Percentiles rank a stretch among this genome's conserved stretches.
phyloP scores from a whole-genome alignment of 129 eudicot species.

The sunflower (Helianthus annuus) region DNA sequence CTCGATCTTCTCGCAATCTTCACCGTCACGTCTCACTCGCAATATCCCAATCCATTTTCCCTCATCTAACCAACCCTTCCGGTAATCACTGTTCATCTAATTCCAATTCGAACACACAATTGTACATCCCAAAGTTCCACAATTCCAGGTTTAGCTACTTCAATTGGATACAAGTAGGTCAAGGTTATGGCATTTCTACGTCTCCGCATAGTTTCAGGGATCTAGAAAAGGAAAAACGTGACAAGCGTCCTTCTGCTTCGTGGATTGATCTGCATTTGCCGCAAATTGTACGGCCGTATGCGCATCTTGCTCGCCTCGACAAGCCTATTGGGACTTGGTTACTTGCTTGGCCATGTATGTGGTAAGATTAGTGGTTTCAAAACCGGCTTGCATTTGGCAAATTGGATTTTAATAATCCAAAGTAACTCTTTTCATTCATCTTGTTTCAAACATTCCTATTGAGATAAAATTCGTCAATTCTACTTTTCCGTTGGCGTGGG shows the following conservation, averaged over 20 bases:
- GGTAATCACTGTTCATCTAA: too few relatives aligned
- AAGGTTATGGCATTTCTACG: conserved; percentile 39
- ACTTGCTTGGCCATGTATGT: conserved; percentile 94
- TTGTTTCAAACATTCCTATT: too few relatives aligned
- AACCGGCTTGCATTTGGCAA: neutral
- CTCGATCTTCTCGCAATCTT: conserved; percentile 33
- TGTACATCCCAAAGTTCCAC: neutral
- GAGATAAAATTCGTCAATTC: too few relatives aligned
- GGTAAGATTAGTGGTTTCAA: conserved; percentile 42
- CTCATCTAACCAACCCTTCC: conserved; percentile 4
- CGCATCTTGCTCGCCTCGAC: conserved; percentile 73
- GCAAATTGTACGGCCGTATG: conserved; percentile 45
- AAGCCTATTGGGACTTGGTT: conserved; percentile 92
- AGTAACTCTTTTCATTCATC: too few relatives aligned
- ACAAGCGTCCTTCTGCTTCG: conserved; percentile 30
- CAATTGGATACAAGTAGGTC: conserved; percentile 23
- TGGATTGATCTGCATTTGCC: conserved; percentile 88
- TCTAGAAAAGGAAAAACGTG: conserved; percentile 13
- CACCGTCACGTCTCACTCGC: conserved; percentile 22
- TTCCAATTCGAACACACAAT: neutral
- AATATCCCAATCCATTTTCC: conserved; percentile 23
- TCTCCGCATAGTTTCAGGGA: conserved; percentile 15
- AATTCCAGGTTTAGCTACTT: conserved; percentile 24
- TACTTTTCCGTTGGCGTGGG: too few relatives aligned
- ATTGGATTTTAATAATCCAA: too few relatives aligned